Evolutionary conservation across 768 basidiomycete species (phyloP), one percentile per base, ranked within the genome.

Genomic region (Panellus pusillus): DNA sequence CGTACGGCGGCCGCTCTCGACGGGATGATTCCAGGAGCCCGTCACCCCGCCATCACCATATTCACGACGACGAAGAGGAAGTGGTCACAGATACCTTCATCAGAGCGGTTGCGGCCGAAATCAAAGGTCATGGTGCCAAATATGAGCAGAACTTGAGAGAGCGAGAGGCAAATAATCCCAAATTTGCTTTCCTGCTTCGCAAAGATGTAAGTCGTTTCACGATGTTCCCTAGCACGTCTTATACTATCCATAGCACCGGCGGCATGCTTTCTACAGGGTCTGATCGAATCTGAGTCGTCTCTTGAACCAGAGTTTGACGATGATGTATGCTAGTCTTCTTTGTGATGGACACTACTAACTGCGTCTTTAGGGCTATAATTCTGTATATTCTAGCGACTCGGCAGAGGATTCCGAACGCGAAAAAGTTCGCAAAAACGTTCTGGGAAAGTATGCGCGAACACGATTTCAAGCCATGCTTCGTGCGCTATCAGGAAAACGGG

Each of bases 331-430:
- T 35, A 31, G 29, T 39, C 8, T 44, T 45, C 37, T 18, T 15
- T 46, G 31, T n/a, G 15, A 55, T 31, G 15, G 40, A 17, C 32
- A 14, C 8, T 35, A 3, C 55, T 59, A 36, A 57, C 24, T 13
- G 9, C 8, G 4, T 47, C 38, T 47, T 1, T 55, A 93, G 91
- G 91, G 92, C 8, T 90, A 91, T 65, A 88, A 91, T 62, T 92
- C 90, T 1, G 75, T 91, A 4, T 93, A 91, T 68, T 93, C 95
- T 0, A 93, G 90, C 17, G 97, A 98, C 71, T 92, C 93, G 35
- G 93, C 86, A 6, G 95, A 98, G 68, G 95, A 97, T 51, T 91
- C 89, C 2, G 97, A 99, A 64, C 79, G 85, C 18, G 95, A 99
- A 66, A 82, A 84, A 15, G 78, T 77, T 2, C 81, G 84, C 36